Base-by-base conservation (phyloP, 2,329 filamentous ascomycete species). In the Diaporthe vexans region DNA sequence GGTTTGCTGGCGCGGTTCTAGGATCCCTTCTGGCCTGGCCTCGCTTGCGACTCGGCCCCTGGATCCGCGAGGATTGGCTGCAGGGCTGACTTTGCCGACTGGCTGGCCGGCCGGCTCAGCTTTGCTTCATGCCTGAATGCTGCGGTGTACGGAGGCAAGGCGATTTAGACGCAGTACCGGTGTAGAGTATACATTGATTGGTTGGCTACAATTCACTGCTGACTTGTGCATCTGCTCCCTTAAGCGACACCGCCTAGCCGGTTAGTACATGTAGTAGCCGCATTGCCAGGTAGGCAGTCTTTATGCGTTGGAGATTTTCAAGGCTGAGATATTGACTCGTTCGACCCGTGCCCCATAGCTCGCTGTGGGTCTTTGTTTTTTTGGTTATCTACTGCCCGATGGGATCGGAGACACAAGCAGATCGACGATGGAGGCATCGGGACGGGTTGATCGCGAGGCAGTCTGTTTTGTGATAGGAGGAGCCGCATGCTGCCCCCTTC, bases 251-350 rank as follows among this genome's bases (percentile, higher is more conserved):
- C 63, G 63, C 63, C 63, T 68, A n/a, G 21, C 8, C 15, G 5
- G 3, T n/a, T 26, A 26, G 48, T 52, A 52, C 19, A 19, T 21
- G 13, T 40, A 68, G 63, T 68, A 37, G 29, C 29, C 29, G 29
- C 63, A 67, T 67, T 52, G 63, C 63, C 48, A 37, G 63, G 29
- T 52, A 52, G 63, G 46, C 13, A 19, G 46, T 24, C 37, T 26
- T 68, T 24, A 68, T 68, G 63, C 63, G 10, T 54, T 68, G 48
- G 63, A 54, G 48, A 40, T 68, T 68, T 67, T 40, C 63, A 54
- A 68, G 63, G 63, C 63, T 54, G 46, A 40, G 63, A n/a, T 51
- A 21, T 68, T 68, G 63, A 68, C 63, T 68, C 63, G 63, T 35
- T 37, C n/a, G 56, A 35, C 21, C 54, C n/a, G 17, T 8, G 33